Percentiles rank a stretch among this genome's conserved stretches.
phyloP scores from a whole-genome alignment of 805 yeast species.

The Lipomyces yamadae region DNA sequence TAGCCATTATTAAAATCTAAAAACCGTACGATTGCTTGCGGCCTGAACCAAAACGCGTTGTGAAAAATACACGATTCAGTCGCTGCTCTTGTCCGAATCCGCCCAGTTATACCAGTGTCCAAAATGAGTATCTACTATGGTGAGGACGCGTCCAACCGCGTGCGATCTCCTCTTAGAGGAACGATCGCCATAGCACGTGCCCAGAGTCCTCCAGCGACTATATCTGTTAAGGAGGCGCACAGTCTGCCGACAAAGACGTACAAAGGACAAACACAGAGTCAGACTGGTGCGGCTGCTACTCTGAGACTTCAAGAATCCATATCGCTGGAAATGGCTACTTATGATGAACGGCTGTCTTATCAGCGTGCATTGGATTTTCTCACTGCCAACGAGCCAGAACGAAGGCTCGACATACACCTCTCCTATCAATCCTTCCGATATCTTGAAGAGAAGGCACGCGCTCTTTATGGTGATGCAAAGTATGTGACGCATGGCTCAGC shows the following conservation, averaged over 20 bases:
- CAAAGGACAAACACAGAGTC: not conserved
- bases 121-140: not conserved
- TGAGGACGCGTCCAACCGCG: not conserved
- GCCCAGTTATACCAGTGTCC: too few species aligned
- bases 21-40: too few species aligned
- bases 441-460: not conserved
- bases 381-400: not conserved
- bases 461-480: not conserved
- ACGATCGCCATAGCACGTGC: not conserved
- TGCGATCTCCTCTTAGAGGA: not conserved
- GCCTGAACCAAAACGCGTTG: too few species aligned
- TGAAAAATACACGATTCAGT: too few species aligned
- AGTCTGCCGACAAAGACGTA: not conserved
- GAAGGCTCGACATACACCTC: not conserved
- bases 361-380: not conserved
- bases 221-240: not conserved
- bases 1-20: too few species aligned
- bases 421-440: not conserved
- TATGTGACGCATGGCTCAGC: not conserved
- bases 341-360: not conserved
- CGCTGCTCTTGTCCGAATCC: too few species aligned
- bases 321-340: not conserved
- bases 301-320: not conserved
- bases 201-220: not conserved
- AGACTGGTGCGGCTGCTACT: not conserved